These are phyloP conservation scores for Dioscorea cayenensis DNA, from an alignment of 116 monocot species.

Conservation along the genomic window DNA sequence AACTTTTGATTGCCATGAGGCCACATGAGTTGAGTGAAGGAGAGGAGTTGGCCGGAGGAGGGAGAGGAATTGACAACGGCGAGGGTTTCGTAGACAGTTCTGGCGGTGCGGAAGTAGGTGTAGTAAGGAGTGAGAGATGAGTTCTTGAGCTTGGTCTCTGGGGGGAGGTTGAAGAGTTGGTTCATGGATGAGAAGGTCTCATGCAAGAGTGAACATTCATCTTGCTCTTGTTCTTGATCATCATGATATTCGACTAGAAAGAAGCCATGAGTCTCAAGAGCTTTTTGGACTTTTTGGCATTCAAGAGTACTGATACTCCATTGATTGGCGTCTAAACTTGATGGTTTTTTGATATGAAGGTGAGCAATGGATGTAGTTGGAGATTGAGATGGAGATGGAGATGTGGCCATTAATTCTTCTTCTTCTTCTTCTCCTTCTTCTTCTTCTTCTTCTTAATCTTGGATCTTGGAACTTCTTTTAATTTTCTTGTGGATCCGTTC, in stretches of 20 bases:
- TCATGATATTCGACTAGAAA: background rate
- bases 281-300: background rate
- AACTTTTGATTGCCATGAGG: background rate
- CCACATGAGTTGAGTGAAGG: background rate
- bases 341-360: too few species aligned
- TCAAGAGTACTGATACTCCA: background rate
- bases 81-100: background rate
- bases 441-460: too few species aligned
- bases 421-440: too few species aligned
- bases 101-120: background rate
- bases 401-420: too few species aligned
- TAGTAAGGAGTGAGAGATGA: background rate
- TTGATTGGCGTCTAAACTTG: background rate
- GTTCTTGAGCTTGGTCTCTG: background rate
- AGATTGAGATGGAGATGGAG: too few species aligned
- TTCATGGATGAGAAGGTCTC: background rate
- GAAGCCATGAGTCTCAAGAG: background rate
- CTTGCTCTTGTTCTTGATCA: background rate
- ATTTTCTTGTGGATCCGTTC: too few species aligned
- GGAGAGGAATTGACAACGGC: background rate
- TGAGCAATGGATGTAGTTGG: too few species aligned
- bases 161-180: background rate
- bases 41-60: background rate
- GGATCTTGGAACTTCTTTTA: too few species aligned
- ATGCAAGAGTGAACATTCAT: background rate